Base-by-base conservation (phyloP, 2,329 filamentous ascomycete genomes). In the Cladosporium sp. region DNA sequence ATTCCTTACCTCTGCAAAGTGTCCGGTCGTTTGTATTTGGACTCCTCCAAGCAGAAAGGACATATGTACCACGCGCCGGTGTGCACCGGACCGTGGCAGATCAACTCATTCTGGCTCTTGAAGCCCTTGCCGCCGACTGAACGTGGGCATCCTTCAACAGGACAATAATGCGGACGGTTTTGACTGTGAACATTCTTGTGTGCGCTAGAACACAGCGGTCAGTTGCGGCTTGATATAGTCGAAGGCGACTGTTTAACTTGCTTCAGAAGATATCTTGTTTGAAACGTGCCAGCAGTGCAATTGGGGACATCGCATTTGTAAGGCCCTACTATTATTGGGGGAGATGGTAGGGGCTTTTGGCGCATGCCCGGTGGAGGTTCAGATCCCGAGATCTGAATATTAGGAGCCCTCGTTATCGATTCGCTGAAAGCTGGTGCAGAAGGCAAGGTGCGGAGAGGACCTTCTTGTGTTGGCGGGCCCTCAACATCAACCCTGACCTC, bases 21-120 rank as follows among this genome's bases (percentile, higher is more conserved):
- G 67, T 98, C 93, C 29, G 93, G 93, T 59, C 93, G 78, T 4
- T 93, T 93, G 67, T 97, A 97, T 65, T 86, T 91, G 68, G 96
- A 92, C 66, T 96, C 90, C 62, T 95, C 90, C 1, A 89, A 86
- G 67, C 93, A 98, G 65, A 96, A 97, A 0, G 93, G 93, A 67
- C 93, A 98, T 25, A 95, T 84, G 62, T 97, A 98, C 53, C 92
- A 92, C 1, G 93, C 93, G 7, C 89, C 95, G 57, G 89, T 85
- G 63, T 98, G 93, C 4, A 97, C 93, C 2, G 97, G 78, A 1
- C 92, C 91, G 62, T 85, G 82, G n/a, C 82, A 72, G 54, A 84
- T 83, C 82, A 85, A 84, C 63, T 85, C 82, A 55, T 85, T 85
- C 62, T 84, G 84, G 27, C 82, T 74, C 63, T 85, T 85, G 70